Base-by-base conservation (phyloP, 768 basidiomycete species). In the Leccinum barrowsii region DNA sequence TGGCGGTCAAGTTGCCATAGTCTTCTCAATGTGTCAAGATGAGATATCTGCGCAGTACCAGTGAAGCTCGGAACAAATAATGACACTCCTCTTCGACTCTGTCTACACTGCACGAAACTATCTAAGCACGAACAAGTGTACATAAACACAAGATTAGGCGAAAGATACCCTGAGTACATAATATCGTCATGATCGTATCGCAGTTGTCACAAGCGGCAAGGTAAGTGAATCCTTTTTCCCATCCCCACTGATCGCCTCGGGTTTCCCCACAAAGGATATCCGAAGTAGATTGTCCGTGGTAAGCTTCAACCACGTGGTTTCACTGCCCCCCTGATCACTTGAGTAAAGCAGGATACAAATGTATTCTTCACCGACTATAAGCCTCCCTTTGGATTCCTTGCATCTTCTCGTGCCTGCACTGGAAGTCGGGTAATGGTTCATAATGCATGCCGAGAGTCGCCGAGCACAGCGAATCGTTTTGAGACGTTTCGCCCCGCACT, bases 291-390 rank as follows among this genome's bases (percentile, higher is more conserved):
- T 59, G 58, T 58, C 57, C 19, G 42, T 59, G 17, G 13, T 5
- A 19, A 52, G 49, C 17, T 59, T 59, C 59, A 47, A 47, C 57
- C 57, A 59, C 5, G 17, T 19, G 5, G n/a, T 24, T 19, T 46
- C 58, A 22, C 34, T 58, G 3, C 21, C 56, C 19, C 5, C 50
- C 19, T 10, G 47, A 13, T 24, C 21, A 11, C 30, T 26, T 5
- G 34, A 28, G 26, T 59, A 59, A n/a, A 52, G 58, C 8, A 52
- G 50, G 28, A 59, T 37, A 24, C 50, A 59, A n/a, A 59, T 59
- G 24, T 59, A 52, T 2, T 59, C 57, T 34, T 15, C 22, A 12
- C 50, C 57, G 3, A 47, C 49, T 8, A 52, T 21, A 26, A 59
- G 22, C 34, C 19, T 59, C 26, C 59, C 59, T 52, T 59, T 32